Evolutionary conservation across 352 stramenopile genomes (phyloP).

Genomic region (Peronospora destructor): DNA sequence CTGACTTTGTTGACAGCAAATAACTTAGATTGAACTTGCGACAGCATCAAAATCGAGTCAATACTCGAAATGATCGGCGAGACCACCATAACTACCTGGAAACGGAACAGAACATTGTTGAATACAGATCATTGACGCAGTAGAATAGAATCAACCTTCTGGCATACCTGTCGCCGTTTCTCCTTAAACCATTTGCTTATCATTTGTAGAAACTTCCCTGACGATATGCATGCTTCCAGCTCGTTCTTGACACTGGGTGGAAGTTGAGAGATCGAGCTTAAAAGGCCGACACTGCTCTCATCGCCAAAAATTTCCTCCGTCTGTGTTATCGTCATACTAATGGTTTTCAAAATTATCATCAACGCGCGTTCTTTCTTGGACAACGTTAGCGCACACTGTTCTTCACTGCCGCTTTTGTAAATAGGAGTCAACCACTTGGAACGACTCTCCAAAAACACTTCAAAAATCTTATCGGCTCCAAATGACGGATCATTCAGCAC

Average conservation of each 20-base stretch:
- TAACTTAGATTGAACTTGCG: slow-evolving; percentile 53
- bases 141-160: not conserved
- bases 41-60: slow-evolving; percentile 47
- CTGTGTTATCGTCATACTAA: slow-evolving; percentile 50
- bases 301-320: slow-evolving; percentile 51
- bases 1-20: slow-evolving; percentile 32
- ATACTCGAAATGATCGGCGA: slow-evolving; percentile 49
- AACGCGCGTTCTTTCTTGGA: slow-evolving; percentile 31
- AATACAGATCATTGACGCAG: not conserved
- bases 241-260: slow-evolving; percentile 20
- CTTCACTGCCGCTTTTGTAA: slow-evolving; percentile 10
- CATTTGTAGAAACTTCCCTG: slow-evolving; percentile 24
- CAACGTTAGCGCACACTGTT: slow-evolving; percentile 5
- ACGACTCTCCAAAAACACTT: slow-evolving; percentile 43
- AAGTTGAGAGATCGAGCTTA: slow-evolving; percentile 25
- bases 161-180: slow-evolving; percentile 35
- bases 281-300: slow-evolving; percentile 11
- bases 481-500: slow-evolving; percentile 29
- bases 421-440: slow-evolving; percentile 42
- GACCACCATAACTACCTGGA: slow-evolving; percentile 38
- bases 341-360: slow-evolving; percentile 50
- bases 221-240: slow-evolving; percentile 29
- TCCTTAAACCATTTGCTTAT: slow-evolving; percentile 33
- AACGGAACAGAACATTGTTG: slow-evolving; percentile 3
- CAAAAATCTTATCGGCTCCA: slow-evolving; percentile 31